Evolutionary conservation across 495 filamentous ascomycete species (phyloP).

Genomic region (Parmelia sp.): DNA sequence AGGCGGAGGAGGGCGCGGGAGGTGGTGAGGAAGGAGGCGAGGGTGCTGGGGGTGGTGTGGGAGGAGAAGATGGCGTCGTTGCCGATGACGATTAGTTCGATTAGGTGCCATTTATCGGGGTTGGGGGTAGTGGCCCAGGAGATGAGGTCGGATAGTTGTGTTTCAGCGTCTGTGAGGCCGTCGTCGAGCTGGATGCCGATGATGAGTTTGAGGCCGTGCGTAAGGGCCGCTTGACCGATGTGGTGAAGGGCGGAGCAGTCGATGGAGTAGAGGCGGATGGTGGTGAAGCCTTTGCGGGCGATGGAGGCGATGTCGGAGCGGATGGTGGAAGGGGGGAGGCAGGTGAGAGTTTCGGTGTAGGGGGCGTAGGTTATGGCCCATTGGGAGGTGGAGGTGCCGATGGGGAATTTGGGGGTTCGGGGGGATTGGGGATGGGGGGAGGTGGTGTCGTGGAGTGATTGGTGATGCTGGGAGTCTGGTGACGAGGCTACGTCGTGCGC

Average conservation of each 20-base stretch:
- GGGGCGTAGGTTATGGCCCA: constrained; percentile 95
- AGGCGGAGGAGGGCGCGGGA: constrained; percentile 38
- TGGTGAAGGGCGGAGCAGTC: constrained; percentile 77
- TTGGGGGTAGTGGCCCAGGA: constrained; percentile 47
- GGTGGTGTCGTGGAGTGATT: constrained; percentile 19
- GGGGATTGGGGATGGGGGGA: constrained; percentile 28
- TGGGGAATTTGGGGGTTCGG: constrained; percentile 29
- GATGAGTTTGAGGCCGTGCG: constrained; percentile 66
- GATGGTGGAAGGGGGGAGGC: constrained; percentile 62
- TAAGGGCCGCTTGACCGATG: constrained; percentile 58
- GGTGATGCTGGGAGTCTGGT: neutral
- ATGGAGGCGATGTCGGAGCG: constrained; percentile 61
- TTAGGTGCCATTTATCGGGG: constrained; percentile 50
- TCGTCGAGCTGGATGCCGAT: constrained; percentile 75
- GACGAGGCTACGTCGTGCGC: neutral
- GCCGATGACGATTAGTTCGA: constrained; percentile 76
- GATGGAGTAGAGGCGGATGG: constrained; percentile 84
- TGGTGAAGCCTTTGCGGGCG: constrained; percentile 64
- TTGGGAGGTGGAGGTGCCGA: constrained; percentile 36
- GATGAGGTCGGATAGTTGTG: constrained; percentile 67
- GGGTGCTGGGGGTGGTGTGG: constrained; percentile 51
- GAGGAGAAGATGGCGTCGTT: constrained; percentile 81
- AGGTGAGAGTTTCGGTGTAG: constrained; percentile 54
- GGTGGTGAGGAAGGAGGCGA: constrained; percentile 61
- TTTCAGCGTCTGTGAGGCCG: constrained; percentile 47